These are phyloP conservation scores for Gnetum montanum DNA, from an alignment of 75 land plant genomes.

Conservation along the genomic window DNA sequence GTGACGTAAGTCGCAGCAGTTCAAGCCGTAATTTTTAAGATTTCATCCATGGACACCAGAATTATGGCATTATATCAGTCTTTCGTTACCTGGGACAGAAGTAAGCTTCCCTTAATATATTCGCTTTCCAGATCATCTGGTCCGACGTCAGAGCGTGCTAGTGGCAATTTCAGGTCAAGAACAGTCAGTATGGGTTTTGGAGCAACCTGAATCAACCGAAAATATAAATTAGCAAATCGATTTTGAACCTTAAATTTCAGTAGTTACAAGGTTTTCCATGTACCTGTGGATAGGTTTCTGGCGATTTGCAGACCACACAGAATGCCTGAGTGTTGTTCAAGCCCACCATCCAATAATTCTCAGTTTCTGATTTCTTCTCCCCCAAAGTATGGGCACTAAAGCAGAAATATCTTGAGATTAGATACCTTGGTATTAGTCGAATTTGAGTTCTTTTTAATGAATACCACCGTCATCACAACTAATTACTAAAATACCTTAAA, in stretches of 20 bases:
- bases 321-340: slow-evolving; percentile 59
- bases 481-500: slow-evolving; percentile 53
- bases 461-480: no score
- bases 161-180: slow-evolving; percentile 53
- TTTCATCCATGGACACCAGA: no score
- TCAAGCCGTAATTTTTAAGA: no score
- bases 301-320: slow-evolving; percentile 78
- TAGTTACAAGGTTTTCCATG: neutral
- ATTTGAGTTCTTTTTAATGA: no score
- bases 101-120: slow-evolving; percentile 43
- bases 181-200: slow-evolving; percentile 88
- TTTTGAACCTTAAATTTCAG: neutral
- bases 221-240: slow-evolving; percentile 2
- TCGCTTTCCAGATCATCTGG: slow-evolving; percentile 84
- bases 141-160: slow-evolving; percentile 89
- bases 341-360: slow-evolving; percentile 88
- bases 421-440: no score
- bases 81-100: slow-evolving; percentile 65
- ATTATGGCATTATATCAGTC: neutral
- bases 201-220: slow-evolving; percentile 47
- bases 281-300: slow-evolving; percentile 74
- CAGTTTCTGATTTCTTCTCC: slow-evolving; percentile 53
- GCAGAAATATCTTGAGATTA: no score
- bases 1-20: no score
- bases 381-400: slow-evolving; percentile 71